Percentiles rank a stretch among this genome's conserved stretches.
These are phyloP conservation scores for Kluyveromyces sp. DNA, from an alignment of 1,139 yeast genomes.

Conservation along the genomic window DNA sequence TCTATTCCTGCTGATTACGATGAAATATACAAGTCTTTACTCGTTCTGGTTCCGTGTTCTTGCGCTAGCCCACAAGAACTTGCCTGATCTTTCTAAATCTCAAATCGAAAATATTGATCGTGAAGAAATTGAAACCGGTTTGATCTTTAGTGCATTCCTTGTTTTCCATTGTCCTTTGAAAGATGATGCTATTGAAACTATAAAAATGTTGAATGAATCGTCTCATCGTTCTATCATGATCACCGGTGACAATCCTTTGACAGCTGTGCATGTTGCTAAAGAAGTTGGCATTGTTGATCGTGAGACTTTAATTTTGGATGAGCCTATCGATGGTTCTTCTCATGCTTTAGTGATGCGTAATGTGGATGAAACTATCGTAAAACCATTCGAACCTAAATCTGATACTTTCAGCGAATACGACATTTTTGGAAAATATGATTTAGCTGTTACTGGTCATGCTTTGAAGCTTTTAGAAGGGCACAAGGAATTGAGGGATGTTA, in stretches of 20 bases:
- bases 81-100: constrained; percentile 46
- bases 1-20: constrained; percentile 76
- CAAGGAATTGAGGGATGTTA: constrained; percentile 57
- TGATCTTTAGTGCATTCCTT: constrained; percentile 84
- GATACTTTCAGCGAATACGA: constrained; percentile 54
- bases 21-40: constrained; percentile 80
- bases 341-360: constrained; percentile 77
- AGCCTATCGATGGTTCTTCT: constrained; percentile 56
- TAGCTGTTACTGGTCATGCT: constrained; percentile 94
- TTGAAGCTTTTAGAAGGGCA: constrained; percentile 57
- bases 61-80: constrained; percentile 79
- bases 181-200: constrained; percentile 83
- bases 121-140: constrained; percentile 64
- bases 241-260: constrained; percentile 97
- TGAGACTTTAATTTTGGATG: constrained; percentile 80
- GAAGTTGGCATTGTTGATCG: constrained; percentile 83
- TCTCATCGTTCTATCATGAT: constrained; percentile 96
- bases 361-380: constrained; percentile 64
- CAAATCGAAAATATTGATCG: constrained; percentile 56
- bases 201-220: constrained; percentile 88
- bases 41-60: constrained; percentile 95
- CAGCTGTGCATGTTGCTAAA: constrained; percentile 96
- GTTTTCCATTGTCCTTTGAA: constrained; percentile 97
- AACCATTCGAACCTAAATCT: constrained; percentile 54
- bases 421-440: constrained; percentile 63